Base-by-base conservation (phyloP, 805 yeast species). In the Debaryomyces prosopidis region DNA sequence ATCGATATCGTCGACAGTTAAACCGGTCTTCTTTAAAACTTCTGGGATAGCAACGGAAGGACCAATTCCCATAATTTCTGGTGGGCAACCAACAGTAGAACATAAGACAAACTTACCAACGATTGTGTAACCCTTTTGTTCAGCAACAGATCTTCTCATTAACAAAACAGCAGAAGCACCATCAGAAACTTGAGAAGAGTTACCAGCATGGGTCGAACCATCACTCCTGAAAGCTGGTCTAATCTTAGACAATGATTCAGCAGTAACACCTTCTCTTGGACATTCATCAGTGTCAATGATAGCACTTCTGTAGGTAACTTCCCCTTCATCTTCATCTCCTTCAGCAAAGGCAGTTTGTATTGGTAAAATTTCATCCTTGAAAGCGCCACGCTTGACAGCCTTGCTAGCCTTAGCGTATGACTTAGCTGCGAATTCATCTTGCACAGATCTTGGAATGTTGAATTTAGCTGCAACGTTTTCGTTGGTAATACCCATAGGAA, bases 21-120 rank as follows among this genome's bases (percentile, higher is more conserved):
- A 65, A 31, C 85, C 84, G 43, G 73, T 56, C 60, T 80, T 81
- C 64, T 77, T 73, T 54, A 92, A 78, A 15, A 89, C 84, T 45
- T 79, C 80, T 50, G 99, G 98, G 58, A 92, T 91, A 48, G 98
- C 99, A 58, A 79, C 82, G 20, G 96, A 97, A 47, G 99, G 99
- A 36, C 98, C 99, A 58, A 92, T 83, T 47, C 98, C 99, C 99
- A 92, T 92, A 49, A 91, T 81, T 69, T 89, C 96, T 17, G 97
- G 97, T 45, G 97, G 96, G 38, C 91, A 97, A 57, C 99, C 99
- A 45, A 87, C 92, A 34, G 84, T 74, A 54, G 85, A 80, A 59
- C 88, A 84, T 55, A 84, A 85, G 50, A 90, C 82, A 57, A 81
- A 92, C 73, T 87, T 88, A 50, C 85, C 99, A 47, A 85, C 58